Evolutionary conservation across 1,284 basidiomycete species (phyloP).

Genomic region (Cryptococcus sp.): DNA sequence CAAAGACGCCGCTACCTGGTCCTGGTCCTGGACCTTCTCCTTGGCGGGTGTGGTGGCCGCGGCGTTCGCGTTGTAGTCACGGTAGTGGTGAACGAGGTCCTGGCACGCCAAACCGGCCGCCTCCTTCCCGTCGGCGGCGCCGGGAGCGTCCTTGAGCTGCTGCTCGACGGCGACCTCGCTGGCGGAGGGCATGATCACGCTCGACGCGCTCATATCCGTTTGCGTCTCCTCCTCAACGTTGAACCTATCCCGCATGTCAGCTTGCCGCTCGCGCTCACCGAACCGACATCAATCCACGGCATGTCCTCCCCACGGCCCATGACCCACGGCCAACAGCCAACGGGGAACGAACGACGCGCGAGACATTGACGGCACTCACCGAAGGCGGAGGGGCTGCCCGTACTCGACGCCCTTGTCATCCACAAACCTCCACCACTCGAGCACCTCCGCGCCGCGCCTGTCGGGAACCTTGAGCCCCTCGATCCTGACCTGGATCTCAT

Average conservation of each 20-base stretch:
- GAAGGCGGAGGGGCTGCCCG: conserved; percentile 41
- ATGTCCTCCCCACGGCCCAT: not conserved
- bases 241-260: conserved; percentile 6
- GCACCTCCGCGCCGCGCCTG: conserved; percentile 33
- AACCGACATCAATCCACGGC: too few relatives aligned
- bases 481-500: conserved; percentile 35
- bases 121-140: not conserved
- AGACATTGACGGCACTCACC: conserved; percentile 23
- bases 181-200: conserved; percentile 15
- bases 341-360: not conserved
- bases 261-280: too few relatives aligned
- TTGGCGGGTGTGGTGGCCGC: not conserved
- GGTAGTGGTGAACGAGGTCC: too few relatives aligned
- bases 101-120: not conserved
- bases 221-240: conserved; percentile 8
- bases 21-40: not conserved
- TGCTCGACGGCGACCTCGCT: not conserved
- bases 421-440: conserved; percentile 42
- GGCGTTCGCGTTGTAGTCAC: not conserved
- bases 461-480: conserved; percentile 38
- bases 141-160: too few relatives aligned
- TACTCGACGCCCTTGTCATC: conserved; percentile 40
- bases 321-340: not conserved
- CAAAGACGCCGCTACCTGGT: not conserved
- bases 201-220: conserved; percentile 7